Evolutionary conservation across 2,329 filamentous ascomycete species (phyloP).

Genomic region (Colletotrichum ledebouriae): DNA sequence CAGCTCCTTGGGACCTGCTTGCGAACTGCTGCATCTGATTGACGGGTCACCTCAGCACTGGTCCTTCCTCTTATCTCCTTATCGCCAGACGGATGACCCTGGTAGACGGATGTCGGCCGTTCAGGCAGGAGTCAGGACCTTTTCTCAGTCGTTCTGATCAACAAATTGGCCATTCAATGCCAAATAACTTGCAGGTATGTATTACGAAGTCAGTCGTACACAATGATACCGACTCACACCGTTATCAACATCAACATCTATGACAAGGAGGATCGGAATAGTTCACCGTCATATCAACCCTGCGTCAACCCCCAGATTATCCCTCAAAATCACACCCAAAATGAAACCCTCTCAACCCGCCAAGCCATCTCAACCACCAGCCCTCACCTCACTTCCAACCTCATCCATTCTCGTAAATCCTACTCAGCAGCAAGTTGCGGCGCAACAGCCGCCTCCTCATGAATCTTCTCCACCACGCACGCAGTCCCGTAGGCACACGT

Average conservation of each 20-base stretch:
- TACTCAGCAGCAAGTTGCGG: constrained; percentile 31
- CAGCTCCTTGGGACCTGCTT: neutral
- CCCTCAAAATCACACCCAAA: constrained; percentile 10
- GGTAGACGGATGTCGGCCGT: neutral
- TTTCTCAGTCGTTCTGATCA: too few species aligned
- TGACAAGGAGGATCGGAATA: neutral
- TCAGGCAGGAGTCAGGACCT: too few species aligned
- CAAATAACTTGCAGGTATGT: too few species aligned
- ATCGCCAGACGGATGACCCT: neutral
- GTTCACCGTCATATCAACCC: constrained; percentile 16
- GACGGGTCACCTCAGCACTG: neutral
- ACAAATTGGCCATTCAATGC: too few species aligned
- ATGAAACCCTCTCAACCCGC: constrained; percentile 11
- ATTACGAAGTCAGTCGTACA: too few species aligned
- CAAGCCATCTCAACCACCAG: neutral
- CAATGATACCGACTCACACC: neutral
- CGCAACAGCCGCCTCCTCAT: constrained; percentile 47
- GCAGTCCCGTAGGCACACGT: constrained; percentile 73
- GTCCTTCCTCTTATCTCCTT: constrained; percentile 15
- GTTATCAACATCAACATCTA: neutral
- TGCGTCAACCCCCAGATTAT: neutral
- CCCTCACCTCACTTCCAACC: neutral
- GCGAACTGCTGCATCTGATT: neutral
- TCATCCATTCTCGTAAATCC: neutral
- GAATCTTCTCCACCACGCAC: constrained; percentile 68